Conservation (phyloP, 805 yeast genomes). For the Yamadazyma kitorensis region DNA sequence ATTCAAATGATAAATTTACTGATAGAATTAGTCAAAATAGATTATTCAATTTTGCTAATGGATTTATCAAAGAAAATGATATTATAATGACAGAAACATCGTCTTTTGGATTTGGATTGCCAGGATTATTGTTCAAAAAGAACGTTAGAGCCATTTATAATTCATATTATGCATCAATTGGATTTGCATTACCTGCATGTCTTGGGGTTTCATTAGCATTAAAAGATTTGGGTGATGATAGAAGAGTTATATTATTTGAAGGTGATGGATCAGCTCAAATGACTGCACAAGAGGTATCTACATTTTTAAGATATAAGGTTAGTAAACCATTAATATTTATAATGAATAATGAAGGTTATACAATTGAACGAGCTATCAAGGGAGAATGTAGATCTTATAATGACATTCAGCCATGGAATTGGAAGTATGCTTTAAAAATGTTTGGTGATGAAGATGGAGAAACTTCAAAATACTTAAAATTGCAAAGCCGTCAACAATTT, state of each 20-base stretch:
- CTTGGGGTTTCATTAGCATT: conserved; percentile 78
- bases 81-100: conserved; percentile 80
- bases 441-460: conserved; percentile 50
- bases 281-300: conserved; percentile 83
- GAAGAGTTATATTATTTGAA: conserved; percentile 69
- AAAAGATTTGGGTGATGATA: conserved; percentile 47
- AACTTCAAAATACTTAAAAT: conserved; percentile 19
- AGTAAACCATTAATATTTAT: conserved; percentile 60
- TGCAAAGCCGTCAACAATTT: conserved; percentile 21
- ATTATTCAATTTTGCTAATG: conserved; percentile 33
- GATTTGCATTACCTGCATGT: conserved; percentile 83
- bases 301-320: conserved; percentile 56
- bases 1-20: neutral
- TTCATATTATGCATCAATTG: conserved; percentile 80
- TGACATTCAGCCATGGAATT: conserved; percentile 80
- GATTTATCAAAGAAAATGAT: conserved; percentile 56
- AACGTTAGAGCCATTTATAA: conserved; percentile 57
- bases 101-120: conserved; percentile 73
- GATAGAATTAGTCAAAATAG: conserved; percentile 24
- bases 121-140: conserved; percentile 62
- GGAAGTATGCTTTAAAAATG: conserved; percentile 64
- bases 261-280: conserved; percentile 96
- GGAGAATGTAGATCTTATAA: conserved; percentile 78
- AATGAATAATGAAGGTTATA: conserved; percentile 83
- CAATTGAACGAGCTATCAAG: conserved; percentile 82